Evolutionary conservation across 1,284 basidiomycete genomes (phyloP), one percentile per base, ranked within the genome.

Genomic region (Malassezia restricta): DNA sequence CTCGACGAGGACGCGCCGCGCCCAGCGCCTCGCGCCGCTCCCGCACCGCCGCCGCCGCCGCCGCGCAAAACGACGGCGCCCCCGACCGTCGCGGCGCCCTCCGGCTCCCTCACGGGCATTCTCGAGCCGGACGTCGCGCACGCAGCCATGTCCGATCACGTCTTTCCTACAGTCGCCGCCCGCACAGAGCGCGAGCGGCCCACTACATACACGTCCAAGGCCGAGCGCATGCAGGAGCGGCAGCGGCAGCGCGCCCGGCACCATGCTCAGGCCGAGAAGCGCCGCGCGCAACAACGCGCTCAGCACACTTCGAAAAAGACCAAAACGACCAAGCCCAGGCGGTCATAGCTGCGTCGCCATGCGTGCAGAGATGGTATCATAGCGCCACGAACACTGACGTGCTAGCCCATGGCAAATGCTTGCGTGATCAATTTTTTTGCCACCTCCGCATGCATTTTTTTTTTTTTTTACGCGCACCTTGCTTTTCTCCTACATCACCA

Each of bases 141-240:
- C 6, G 53, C 53, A 8, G 49, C 49, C 6, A 31, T 38, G 31
- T 27, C 37, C 5, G 43, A 33, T 14, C 6, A 17, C 9, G 11
- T 44, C n/a, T 45, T 51, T 35, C 28, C 35, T 27, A 11, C 11
- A 32, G 5, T 35, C 9, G 37, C 32, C 3, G 17, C 37, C 28
- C 15, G 30, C 11, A 27, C 29, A 6, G 29, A 49, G 12, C 17
- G 29, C 20, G 46, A 55, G 40, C 38, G 40, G 11, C 11, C 29
- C 12, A 24, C 31, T 15, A 24, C 41, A 20, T 55, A 55, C 35
- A 4, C 40, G 14, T 43, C 43, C 12, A 40, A 49, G n/a, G 48
- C 53, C 1, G 53, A 55, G 40, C 53, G 53, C 6, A 15, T 30
- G 8, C n/a, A 49, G 30, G 53, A 55, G 37, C 47, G 48, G n/a